Evolutionary conservation across 139 green algal species (phyloP).

Genomic region (Micractinium conductrix): DNA sequence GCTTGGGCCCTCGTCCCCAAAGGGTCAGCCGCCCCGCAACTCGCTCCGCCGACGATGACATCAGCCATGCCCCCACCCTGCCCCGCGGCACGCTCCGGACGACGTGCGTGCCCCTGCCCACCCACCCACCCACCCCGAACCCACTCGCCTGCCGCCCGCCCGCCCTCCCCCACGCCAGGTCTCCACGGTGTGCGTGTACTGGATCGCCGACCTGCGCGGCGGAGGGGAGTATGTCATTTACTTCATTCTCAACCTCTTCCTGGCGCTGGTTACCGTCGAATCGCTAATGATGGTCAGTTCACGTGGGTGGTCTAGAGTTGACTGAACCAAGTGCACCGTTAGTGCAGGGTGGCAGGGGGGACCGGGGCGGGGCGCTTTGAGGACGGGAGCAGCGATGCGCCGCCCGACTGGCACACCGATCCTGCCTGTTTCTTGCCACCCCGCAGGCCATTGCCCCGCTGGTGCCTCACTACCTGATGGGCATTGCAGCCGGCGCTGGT

Average conservation of each 20-base stretch:
- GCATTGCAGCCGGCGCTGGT: slow-evolving; percentile 66
- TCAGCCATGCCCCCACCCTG: not conserved
- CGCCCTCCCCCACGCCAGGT: not conserved
- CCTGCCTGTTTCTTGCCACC: not conserved
- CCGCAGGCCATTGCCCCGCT: slow-evolving; percentile 13
- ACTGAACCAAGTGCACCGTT: no score
- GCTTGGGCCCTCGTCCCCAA: no score
- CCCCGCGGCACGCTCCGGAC: no score
- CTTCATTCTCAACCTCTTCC: slow-evolving; percentile 76
- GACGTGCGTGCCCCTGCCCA: not conserved
- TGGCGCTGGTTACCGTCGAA: slow-evolving; percentile 56
- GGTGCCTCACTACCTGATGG: slow-evolving; percentile 76
- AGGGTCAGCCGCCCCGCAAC: no score
- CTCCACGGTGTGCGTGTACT: slow-evolving; percentile 59
- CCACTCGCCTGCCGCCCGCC: not conserved
- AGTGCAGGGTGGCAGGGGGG: no score
- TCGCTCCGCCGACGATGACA: no score
- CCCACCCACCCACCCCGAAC: not conserved
- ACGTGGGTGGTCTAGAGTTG: no score
- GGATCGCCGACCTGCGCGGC: slow-evolving; percentile 61
- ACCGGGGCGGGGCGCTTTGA: no score
- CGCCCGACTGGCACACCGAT: no score
- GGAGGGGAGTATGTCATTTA: slow-evolving; percentile 58
- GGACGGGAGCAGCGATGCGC: no score
- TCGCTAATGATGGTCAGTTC: slow-evolving; percentile 65